phyloP scores from a whole-genome alignment of 148 eudicot genomes.

The Diospyros kaki region DNA sequence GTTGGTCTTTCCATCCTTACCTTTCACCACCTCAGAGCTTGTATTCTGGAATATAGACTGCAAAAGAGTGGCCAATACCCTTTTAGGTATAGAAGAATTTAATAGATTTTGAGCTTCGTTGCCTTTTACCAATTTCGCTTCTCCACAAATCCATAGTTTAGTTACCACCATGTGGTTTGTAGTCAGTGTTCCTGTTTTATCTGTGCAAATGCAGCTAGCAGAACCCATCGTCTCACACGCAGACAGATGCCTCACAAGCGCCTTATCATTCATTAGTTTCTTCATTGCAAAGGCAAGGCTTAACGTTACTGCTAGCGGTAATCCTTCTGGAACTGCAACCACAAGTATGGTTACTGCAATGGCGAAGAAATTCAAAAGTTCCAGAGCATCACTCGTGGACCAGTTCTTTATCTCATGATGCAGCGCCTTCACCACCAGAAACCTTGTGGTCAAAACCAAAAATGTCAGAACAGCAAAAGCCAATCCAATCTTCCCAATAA shows the following conservation, averaged over 20 bases:
- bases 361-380: slow-evolving; percentile 60
- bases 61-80: slow-evolving; percentile 24
- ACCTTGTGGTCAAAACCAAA: slow-evolving; percentile 48
- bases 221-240: slow-evolving; percentile 98
- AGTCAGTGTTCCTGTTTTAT: slow-evolving; percentile 85
- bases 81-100: slow-evolving; percentile 32
- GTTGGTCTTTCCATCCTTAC: slow-evolving; percentile 38
- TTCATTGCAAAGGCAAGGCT: slow-evolving; percentile 94
- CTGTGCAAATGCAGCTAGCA: slow-evolving; percentile 80
- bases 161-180: slow-evolving; percentile 91
- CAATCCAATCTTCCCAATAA: slow-evolving; percentile 79
- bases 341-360: slow-evolving; percentile 81
- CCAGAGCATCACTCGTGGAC: slow-evolving; percentile 48
- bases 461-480: slow-evolving; percentile 69
- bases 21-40: slow-evolving; percentile 60
- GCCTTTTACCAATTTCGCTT: slow-evolving; percentile 29
- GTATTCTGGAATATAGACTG: slow-evolving; percentile 63
- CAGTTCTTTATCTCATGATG: slow-evolving; percentile 38
- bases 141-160: slow-evolving; percentile 54
- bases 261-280: slow-evolving; percentile 73
- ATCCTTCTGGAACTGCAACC: slow-evolving; percentile 90
- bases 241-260: slow-evolving; percentile 75
- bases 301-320: slow-evolving; percentile 79
- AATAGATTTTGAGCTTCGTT: slow-evolving; percentile 14
- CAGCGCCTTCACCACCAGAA: slow-evolving; percentile 33